These are phyloP conservation scores for Macrotyloma uniflorum DNA, from an alignment of 306 rosid species.

Conservation along the genomic window DNA sequence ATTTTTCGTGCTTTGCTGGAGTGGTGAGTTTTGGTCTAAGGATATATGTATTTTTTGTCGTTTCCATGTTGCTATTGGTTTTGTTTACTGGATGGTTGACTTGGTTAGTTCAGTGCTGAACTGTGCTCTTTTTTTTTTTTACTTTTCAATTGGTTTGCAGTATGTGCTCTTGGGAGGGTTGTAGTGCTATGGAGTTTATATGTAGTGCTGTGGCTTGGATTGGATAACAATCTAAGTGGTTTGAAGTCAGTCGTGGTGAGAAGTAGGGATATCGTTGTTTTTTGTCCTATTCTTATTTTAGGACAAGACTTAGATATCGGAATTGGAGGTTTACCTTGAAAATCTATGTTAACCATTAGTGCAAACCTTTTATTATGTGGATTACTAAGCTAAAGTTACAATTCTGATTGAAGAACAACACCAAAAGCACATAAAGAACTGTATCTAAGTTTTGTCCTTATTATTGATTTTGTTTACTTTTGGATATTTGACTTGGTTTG, in stretches of 20 bases:
- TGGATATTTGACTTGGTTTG: conserved; percentile 34
- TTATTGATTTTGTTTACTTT: conserved; percentile 7
- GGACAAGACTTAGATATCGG: neutral
- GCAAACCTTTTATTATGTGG: neutral
- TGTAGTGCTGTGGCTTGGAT: conserved; percentile 15
- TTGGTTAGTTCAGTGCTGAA: conserved; percentile 37
- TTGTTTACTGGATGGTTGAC: conserved; percentile 27
- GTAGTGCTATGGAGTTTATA: conserved; percentile 35
- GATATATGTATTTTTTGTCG: neutral
- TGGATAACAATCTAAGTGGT: conserved; percentile 27
- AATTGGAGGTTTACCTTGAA: neutral
- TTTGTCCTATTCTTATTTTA: neutral
- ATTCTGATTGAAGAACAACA: neutral
- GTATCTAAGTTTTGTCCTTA: neutral
- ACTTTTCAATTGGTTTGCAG: conserved; percentile 25
- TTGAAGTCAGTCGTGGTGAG: neutral
- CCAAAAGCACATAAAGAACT: neutral
- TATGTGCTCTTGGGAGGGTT: conserved; percentile 37
- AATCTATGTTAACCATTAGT: neutral
- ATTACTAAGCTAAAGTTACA: neutral
- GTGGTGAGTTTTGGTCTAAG: conserved; percentile 18
- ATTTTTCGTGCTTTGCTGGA: neutral
- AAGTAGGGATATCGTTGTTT: neutral
- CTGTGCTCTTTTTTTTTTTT: conserved; percentile 21
- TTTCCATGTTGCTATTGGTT: neutral